Evolutionary conservation across 768 basidiomycete genomes (phyloP).

Genomic region (Agrocybe praecox): DNA sequence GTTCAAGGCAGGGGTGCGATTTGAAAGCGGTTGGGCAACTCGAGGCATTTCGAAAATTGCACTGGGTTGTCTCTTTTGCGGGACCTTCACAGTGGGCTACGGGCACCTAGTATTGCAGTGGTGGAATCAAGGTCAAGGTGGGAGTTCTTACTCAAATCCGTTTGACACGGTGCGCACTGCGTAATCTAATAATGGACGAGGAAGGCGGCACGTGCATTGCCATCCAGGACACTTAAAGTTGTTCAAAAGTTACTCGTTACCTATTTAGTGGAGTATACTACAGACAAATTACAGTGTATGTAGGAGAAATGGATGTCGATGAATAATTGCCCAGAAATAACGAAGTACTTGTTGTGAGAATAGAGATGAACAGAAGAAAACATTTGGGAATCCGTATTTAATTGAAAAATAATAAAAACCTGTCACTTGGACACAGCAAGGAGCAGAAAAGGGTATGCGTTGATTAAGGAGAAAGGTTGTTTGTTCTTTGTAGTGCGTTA

Average conservation of each 20-base stretch:
- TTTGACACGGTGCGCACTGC: background rate
- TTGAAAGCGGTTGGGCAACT: constrained; percentile 18
- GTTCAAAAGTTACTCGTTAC: too few relatives aligned
- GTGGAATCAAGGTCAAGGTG: background rate
- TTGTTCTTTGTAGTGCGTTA: constrained; percentile 33
- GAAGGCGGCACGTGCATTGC: background rate
- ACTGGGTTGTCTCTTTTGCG: background rate
- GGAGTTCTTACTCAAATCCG: background rate
- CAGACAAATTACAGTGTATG: too few relatives aligned
- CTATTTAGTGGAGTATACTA: too few relatives aligned
- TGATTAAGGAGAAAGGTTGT: constrained; percentile 29
- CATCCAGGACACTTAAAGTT: background rate
- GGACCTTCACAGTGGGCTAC: background rate
- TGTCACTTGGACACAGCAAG: background rate
- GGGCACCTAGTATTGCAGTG: background rate
- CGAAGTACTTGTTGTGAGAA: too few relatives aligned
- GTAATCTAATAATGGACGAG: background rate
- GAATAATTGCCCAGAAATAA: too few relatives aligned
- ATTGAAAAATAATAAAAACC: background rate
- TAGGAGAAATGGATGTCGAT: too few relatives aligned
- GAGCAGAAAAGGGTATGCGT: background rate
- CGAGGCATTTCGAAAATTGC: constrained; percentile 16
- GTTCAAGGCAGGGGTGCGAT: constrained; percentile 13
- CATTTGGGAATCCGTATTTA: too few relatives aligned
- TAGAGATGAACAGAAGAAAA: too few relatives aligned